Evolutionary conservation across 2,329 filamentous ascomycete species (phyloP), one percentile per base, ranked within the genome.

Genomic region (Ascochyta lentis): DNA sequence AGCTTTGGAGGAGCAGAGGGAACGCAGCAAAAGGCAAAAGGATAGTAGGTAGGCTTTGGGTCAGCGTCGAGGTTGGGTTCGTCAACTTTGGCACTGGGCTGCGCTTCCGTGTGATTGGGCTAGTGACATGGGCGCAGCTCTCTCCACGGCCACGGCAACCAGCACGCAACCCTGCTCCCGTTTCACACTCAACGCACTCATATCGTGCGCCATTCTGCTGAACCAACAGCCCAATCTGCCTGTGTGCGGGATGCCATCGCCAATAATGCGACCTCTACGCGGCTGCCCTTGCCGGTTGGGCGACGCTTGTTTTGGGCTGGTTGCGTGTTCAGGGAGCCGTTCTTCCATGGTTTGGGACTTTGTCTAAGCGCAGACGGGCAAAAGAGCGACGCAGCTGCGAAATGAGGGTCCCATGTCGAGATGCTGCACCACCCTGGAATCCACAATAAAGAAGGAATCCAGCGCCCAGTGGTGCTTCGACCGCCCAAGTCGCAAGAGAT

Each of bases 21-120:
- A 43, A 41, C 53, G 27, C 37, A 39, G 53, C 44, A 45, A 56
- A 56, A 51, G 53, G 53, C 19, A 19, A 19, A 19, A 19, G 19
- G 19, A 19, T 19, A 19, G 50, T 50, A 56, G 53, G 51, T 51
- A 51, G 53, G 37, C 42, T 51, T 41, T 50, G 47, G 42, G 53
- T 56, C 53, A 48, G 53, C 53, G 47, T 50, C 26, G 53, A 56
- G 47, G 53, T 56, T 56, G 53, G 53, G 53, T 56, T 56, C 53
- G 43, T 56, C 37, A 56, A 56, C 39, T 42, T 54, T 50, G 47
- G 47, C 49, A 45, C 52, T 55, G 53, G 53, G 53, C 53, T 56
- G 53, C 53, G 33, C 53, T 39, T 42, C 35, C 15, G 33, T 49
- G 44, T 47, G 39, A 54, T 54, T 54, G 51, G 51, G 44, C 44